Base-by-base conservation (phyloP, 2,329 filamentous ascomycete genomes). In the Thelonectria blattea region DNA sequence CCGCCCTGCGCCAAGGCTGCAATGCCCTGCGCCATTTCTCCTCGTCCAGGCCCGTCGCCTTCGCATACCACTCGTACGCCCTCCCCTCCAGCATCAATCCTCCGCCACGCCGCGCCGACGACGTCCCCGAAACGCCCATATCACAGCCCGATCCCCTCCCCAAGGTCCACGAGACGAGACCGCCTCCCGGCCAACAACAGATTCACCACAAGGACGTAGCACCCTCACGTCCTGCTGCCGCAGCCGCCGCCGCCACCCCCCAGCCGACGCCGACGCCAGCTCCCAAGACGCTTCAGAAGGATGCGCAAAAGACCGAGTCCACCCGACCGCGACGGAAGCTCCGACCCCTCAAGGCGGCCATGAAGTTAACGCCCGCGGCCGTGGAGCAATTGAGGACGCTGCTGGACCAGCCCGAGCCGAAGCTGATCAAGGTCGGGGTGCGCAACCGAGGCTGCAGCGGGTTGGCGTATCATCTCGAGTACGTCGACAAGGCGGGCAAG, bases 361-460 rank as follows among this genome's bases (percentile, higher is more conserved):
- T 99, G 81, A 92, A 87, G 67, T 83, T 99, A 22, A 93, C 93
- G 0, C 85, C 91, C 0, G 80, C 88, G 1, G 95, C 95, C 0
- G 89, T 97, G 3, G 82, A 88, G 48, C 93, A 96, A 70, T 82
- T 99, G 34, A 87, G 87, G 59, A 83, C 84, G 17, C 79, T 99
- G 39, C 84, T 97, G 7, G 87, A 93, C 62, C 89, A 93, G 71
- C 95, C 95, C 0, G 88, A 95, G 24, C 93, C 93, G 2, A 96
- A 97, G 79, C 83, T 97, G 66, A 97, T 99, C 75, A 89, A 95
- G 70, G 91, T 99, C 6, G 93, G 95, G 12, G 95, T 98, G 63
- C 92, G 90, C 76, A 97, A 97, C 77, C 86, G 92, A 66, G 95
- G 95, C 10, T 99, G 95, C 78, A 97, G 93, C 53, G 95, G 95